Base-by-base conservation (phyloP, 2,329 filamentous ascomycete genomes). In the Pseudogymnoascus sp. region DNA sequence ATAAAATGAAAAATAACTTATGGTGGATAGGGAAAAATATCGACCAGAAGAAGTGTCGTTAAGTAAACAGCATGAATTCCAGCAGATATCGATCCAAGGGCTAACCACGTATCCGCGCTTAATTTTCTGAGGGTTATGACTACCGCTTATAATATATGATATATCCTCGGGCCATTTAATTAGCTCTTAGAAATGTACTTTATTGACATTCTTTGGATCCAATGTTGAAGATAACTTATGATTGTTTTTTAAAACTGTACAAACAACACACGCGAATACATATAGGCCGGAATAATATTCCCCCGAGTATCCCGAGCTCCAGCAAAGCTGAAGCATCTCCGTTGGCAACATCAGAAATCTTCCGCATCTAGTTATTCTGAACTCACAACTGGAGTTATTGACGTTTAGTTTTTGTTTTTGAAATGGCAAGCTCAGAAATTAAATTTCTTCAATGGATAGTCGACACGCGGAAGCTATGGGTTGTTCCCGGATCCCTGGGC, bases 381-480 rank as follows among this genome's bases (percentile, higher is more conserved):
- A 16, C 47, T 31, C 25, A 14, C 47, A 50, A 53, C 47, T 16
- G 47, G 25, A 31, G 25, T 31, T 53, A 28, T 53, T 53, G 14
- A 8, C 5, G 14, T 31, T 16, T 31, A 31, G 4, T 16, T 16
- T 5, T 35, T 12, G 4, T 18, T 18, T 53, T 56, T 33, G 11
- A 56, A 56, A 56, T 56, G 50, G 16, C 28, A 14, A 18, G 14
- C 16, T 33, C 11, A 10, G 50, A 35, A 56, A 56, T 56, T 21
- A 16, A 75, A 56, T 74, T 86, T 60, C 75, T 85, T 64, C 83
- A 85, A 74, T 87, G 84, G 82, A 75, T 85, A 63, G 74, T 88
- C 38, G 84, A 88, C 73, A 87, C 85, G 3, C 77, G 84, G 38
- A 67, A 72, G 2, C 75, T 86, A 61, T 88, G 83, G 81, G 79